These are phyloP conservation scores for Knoxia roxburghii DNA, from an alignment of 257 asterid species.

Conservation along the genomic window DNA sequence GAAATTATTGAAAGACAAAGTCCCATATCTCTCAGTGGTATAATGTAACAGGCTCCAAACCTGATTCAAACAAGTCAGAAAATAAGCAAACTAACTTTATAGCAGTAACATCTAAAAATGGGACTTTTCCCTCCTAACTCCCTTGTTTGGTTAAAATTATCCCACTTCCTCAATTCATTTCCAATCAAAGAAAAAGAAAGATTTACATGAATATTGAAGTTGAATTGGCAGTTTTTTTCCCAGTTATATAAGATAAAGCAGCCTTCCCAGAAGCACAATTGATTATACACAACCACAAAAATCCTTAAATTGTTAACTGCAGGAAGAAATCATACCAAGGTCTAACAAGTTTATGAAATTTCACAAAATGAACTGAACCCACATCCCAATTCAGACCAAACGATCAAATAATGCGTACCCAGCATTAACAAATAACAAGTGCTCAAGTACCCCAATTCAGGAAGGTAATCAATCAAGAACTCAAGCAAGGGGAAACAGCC, in stretches of 20 bases:
- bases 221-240: too few relatives aligned
- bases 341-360: neutral
- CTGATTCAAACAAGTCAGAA: neutral
- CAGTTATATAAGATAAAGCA: too few relatives aligned
- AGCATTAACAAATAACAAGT: too few relatives aligned
- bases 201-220: neutral
- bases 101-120: too few relatives aligned
- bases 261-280: neutral
- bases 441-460: neutral
- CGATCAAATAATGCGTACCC: neutral
- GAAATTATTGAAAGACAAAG: constrained; percentile 34
- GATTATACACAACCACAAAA: neutral
- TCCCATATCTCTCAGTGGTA: constrained; percentile 29
- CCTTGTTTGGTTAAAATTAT: neutral
- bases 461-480: neutral
- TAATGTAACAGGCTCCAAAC: neutral
- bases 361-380: neutral
- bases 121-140: too few relatives aligned
- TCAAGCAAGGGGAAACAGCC: neutral
- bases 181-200: neutral
- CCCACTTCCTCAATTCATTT: neutral
- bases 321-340: neutral
- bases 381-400: neutral
- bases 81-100: neutral
- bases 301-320: neutral